Evolutionary conservation across 371 early-diverging fungal genomes (phyloP).

Genomic region (Mortierella sp.): DNA sequence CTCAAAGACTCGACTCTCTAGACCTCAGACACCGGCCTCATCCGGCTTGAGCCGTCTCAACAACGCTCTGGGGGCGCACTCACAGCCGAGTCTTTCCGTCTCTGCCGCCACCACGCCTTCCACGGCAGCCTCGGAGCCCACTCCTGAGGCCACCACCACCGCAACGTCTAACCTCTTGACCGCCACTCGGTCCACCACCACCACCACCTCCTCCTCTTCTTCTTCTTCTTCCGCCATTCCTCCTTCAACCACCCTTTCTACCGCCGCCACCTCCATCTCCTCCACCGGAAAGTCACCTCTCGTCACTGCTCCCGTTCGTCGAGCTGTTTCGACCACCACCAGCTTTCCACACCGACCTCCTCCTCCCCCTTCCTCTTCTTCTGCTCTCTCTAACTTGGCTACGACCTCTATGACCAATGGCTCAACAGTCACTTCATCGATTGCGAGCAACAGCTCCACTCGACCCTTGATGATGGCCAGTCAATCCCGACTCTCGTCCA

Average conservation of each 20-base stretch:
- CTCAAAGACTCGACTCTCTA: conserved; percentile 30
- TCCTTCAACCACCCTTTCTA: not conserved
- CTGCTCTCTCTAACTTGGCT: not conserved
- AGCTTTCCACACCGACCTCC: not conserved
- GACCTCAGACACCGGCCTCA: conserved; percentile 7
- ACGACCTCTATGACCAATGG: too few relatives aligned
- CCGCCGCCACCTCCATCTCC: too few relatives aligned
- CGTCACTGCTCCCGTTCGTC: too few relatives aligned
- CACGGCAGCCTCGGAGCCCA: not conserved
- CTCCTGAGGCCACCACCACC: not conserved
- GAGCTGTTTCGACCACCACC: not conserved
- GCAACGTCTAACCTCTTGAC: not conserved
- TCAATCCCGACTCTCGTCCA: conserved; percentile 34
- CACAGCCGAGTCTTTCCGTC: not conserved
- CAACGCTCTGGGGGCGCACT: too few relatives aligned
- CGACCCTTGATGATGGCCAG: conserved; percentile 48
- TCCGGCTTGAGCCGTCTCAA: too few relatives aligned
- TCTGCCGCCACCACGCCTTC: not conserved
- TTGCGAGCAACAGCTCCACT: conserved; percentile 26
- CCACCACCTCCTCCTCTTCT: conserved; percentile 7
- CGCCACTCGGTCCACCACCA: not conserved
- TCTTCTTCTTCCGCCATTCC: not conserved
- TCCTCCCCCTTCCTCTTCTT: not conserved
- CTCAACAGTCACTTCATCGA: too few relatives aligned
- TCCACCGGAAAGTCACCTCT: too few relatives aligned